A percentile compares a stretch with the other conserved stretches of the same genome.
Conservation (phyloP, 1,284 basidiomycete genomes). For the Ganoderma sinense region DNA sequence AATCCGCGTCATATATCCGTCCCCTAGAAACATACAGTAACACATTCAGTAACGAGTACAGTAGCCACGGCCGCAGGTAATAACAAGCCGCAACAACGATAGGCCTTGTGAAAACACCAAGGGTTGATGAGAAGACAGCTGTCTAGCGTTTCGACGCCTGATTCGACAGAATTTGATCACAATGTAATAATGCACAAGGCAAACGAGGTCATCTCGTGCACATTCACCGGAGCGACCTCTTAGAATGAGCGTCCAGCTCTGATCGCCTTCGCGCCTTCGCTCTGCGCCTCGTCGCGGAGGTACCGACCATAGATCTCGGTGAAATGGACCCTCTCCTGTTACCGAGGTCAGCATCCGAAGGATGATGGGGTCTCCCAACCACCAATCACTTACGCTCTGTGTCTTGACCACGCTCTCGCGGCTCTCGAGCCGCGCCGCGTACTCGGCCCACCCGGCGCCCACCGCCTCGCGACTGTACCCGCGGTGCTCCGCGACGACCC, state of each 20-base stretch:
- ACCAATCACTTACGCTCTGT: conserved; percentile 50
- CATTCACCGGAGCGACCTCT: neutral
- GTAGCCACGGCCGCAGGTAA: no score
- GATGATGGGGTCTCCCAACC: conserved; percentile 14
- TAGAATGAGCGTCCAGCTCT: neutral
- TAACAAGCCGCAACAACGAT: no score
- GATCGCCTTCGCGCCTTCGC: conserved; percentile 66
- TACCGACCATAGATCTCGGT: conserved; percentile 61
- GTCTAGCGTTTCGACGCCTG: no score
- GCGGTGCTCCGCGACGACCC: conserved; percentile 57
- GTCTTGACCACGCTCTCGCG: conserved; percentile 59
- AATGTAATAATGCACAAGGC: neutral
- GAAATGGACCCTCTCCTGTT: conserved; percentile 57
- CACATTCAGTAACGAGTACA: no score
- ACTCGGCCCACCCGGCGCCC: conserved; percentile 54
- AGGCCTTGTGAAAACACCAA: no score
- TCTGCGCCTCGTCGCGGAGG: conserved; percentile 64
- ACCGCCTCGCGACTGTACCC: conserved; percentile 55
- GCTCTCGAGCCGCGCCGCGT: conserved; percentile 50
- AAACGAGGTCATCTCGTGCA: neutral
- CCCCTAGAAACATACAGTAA: no score
- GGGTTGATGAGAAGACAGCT: no score
- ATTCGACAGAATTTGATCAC: no score
- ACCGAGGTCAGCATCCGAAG: neutral
- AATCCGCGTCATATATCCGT: no score